These are phyloP conservation scores for Colletotrichum higginsianum DNA, from an alignment of 2,329 filamentous ascomycete species.

Conservation along the genomic window DNA sequence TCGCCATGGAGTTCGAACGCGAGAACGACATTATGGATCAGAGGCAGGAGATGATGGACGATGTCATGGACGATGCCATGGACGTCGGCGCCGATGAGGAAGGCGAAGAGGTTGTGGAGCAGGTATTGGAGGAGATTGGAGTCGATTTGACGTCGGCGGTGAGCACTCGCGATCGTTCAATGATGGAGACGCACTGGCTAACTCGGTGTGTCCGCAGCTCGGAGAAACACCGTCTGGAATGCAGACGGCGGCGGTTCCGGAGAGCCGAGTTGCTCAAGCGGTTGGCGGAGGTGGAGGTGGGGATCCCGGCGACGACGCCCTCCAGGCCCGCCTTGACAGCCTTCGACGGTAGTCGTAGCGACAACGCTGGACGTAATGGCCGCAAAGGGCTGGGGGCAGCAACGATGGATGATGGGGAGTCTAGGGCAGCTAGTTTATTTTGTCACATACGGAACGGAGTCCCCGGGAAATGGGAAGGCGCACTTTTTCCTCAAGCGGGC, in stretches of 20 bases:
- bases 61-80: conserved; percentile 97
- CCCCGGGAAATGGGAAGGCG: conserved; percentile 31
- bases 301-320: conserved; percentile 86
- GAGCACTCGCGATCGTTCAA: conserved; percentile 54
- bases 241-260: conserved; percentile 79
- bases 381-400: conserved; percentile 6
- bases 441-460: conserved; percentile 36
- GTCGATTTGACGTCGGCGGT: conserved; percentile 93
- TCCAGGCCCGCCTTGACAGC: conserved; percentile 94
- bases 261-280: conserved; percentile 88
- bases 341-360: conserved; percentile 69
- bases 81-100: conserved; percentile 93
- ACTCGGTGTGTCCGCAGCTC: conserved; percentile 70
- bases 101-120: conserved; percentile 95
- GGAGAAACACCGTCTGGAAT: conserved; percentile 91
- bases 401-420: conserved; percentile 24
- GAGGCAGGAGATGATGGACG: conserved; percentile 99
- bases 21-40: conserved; percentile 99
- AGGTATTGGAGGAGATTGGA: conserved; percentile 96
- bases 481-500: conserved; percentile 21
- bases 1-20: conserved; percentile 98
- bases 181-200: conserved; percentile 41
- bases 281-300: conserved; percentile 77
- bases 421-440: conserved; percentile 36
- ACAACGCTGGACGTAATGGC: neutral